Base-by-base conservation (phyloP, 108 stramenopile genomes). In the Fragilaria radians region DNA sequence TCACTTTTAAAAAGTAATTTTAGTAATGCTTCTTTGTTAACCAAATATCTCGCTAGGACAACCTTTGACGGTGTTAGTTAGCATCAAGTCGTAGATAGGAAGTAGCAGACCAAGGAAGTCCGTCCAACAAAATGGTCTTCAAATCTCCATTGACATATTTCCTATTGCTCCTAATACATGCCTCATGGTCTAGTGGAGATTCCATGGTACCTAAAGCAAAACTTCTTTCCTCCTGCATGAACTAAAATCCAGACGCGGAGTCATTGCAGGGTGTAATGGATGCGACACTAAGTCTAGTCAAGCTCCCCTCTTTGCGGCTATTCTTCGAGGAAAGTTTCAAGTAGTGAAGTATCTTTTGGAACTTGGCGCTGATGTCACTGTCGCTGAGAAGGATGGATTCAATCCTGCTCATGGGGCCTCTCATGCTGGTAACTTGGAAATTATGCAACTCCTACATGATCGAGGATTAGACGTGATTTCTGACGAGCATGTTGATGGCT, bases 381-480 rank as follows among this genome's bases (percentile, higher is more conserved):
- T 74, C 56, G 54, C 52, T 2, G 79, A 80, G 49, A 57, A 59
- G 32, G 71, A 80, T 32, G 79, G 79, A 25, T 80, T 73, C 48
- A 76, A 67, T 31, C 74, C 71, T 21, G 42, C 58, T 32, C 79
- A 80, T 46, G 79, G 70, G 1, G 79, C 79, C 11, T 74, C 62
- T 1, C 76, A 73, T 66, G 73, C 74, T 48, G 79, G 79, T 36
- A 52, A 73, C 25, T 23, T 71, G 9, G 65, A 57, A 19, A 71
- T 80, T 58, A 31, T 71, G 22, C 31, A 68, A 45, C 32, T 70
- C 1, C 50, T 78, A 19, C 17, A 67, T 18, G 52, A 66, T 32
- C 31, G 23, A 1, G 63, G 56, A 18, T 32, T 78, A 1, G 65
- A 78, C 59, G 36, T 42, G 7, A 32, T 54, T 3, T 54, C 52